phyloP scores from a whole-genome alignment of 1,284 basidiomycete species.

The Cryptococcus sp. region DNA sequence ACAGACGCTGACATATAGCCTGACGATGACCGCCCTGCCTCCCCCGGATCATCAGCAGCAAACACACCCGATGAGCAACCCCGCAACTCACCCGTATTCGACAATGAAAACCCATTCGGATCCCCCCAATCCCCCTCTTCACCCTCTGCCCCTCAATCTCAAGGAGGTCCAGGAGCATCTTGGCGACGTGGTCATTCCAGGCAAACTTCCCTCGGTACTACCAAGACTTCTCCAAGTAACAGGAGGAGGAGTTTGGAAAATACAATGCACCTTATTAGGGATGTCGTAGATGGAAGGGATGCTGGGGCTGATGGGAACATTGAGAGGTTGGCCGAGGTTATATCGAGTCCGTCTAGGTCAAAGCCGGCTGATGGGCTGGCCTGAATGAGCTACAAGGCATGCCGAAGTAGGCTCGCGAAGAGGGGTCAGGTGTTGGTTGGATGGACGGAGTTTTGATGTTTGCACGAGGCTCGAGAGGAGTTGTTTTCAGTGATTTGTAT shows the following conservation, averaged over 20 bases:
- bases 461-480: too few relatives aligned
- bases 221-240: slow-evolving; percentile 91
- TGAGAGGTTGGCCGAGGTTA: slow-evolving; percentile 46
- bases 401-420: too few relatives aligned
- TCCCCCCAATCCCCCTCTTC: slow-evolving; percentile 12
- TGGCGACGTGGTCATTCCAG: slow-evolving; percentile 65
- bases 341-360: slow-evolving; percentile 37
- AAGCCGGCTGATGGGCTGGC: slow-evolving; percentile 5
- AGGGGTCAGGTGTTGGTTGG: too few relatives aligned
- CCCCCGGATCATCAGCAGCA: slow-evolving; percentile 36
- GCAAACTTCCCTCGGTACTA: slow-evolving; percentile 89
- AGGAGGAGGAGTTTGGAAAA: slow-evolving; percentile 89
- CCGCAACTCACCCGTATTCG: slow-evolving; percentile 49
- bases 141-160: slow-evolving; percentile 6
- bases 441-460: too few relatives aligned
- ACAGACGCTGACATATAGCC: slow-evolving; percentile 19
- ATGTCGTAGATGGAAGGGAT: slow-evolving; percentile 69
- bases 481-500: too few relatives aligned
- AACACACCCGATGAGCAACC: slow-evolving; percentile 25
- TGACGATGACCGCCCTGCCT: slow-evolving; percentile 53
- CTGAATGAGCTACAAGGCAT: neutral
- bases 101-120: slow-evolving; percentile 32
- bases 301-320: slow-evolving; percentile 42
- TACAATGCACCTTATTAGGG: slow-evolving; percentile 91
- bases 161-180: slow-evolving; percentile 47